A percentile compares a stretch with the other conserved stretches of the same genome.
Evolutionary conservation across 306 rosid species (phyloP).

Genomic region (Lathyrus tuberosus): DNA sequence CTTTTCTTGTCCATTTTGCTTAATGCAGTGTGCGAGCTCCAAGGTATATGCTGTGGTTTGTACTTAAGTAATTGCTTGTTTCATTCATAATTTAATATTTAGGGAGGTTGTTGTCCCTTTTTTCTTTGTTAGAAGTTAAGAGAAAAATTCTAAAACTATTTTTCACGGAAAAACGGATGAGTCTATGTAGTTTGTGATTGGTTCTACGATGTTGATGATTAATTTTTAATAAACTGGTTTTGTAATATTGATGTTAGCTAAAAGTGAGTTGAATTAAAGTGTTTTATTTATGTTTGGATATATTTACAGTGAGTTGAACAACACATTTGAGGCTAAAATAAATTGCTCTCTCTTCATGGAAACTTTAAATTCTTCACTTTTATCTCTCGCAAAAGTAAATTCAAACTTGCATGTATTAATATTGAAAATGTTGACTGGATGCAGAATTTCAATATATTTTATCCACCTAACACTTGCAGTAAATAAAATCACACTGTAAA

Average conservation of each 20-base stretch:
- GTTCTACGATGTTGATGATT: neutral
- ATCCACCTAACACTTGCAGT: no score
- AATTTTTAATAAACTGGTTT: neutral
- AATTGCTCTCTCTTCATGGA: neutral
- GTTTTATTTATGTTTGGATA: neutral
- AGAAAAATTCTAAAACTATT: no score
- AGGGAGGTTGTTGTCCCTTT: conserved; percentile 15
- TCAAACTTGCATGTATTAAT: no score
- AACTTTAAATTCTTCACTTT: no score
- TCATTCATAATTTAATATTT: conserved; percentile 23
- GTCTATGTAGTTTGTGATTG: conserved; percentile 8
- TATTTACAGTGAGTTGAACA: neutral
- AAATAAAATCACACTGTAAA: no score
- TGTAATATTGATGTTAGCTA: neutral
- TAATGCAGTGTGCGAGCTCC: conserved; percentile 87
- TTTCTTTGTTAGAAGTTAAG: no score
- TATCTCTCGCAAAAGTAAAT: no score
- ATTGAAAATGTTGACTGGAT: no score
- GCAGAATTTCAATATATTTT: no score
- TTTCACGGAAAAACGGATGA: no score
- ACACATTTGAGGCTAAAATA: neutral
- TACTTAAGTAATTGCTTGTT: conserved; percentile 24
- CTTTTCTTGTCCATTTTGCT: conserved; percentile 94
- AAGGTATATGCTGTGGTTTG: conserved; percentile 58
- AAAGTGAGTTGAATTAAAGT: neutral